Evolutionary conservation across 1,139 yeast genomes (phyloP).

Genomic region (Kodamaea sp.): DNA sequence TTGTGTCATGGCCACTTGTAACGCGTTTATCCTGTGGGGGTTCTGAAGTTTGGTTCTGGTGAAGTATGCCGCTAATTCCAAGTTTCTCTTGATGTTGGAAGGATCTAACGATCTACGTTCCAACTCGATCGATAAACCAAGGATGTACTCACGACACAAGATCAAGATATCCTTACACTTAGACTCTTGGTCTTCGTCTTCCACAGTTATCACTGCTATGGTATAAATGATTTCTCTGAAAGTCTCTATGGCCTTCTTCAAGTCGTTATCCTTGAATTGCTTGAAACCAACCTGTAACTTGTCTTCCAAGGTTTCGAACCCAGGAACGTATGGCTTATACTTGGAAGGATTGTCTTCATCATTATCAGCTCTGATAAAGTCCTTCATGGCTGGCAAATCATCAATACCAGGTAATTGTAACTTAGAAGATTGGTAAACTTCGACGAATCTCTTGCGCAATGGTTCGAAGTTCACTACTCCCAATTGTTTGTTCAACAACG

Average conservation of each 20-base stretch:
- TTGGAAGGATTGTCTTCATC: conserved; percentile 58
- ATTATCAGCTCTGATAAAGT: conserved; percentile 64
- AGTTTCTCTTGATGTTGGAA: conserved; percentile 73
- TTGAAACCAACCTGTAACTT: conserved; percentile 76
- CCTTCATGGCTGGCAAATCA: conserved; percentile 65
- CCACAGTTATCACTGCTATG: conserved; percentile 70
- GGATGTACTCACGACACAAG: conserved; percentile 84
- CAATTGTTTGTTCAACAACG: conserved; percentile 82
- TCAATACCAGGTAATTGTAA: conserved; percentile 74
- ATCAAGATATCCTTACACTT: conserved; percentile 72
- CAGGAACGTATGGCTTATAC: conserved; percentile 72
- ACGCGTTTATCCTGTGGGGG: conserved; percentile 82
- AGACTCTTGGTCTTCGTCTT: conserved; percentile 70
- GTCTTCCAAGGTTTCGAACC: conserved; percentile 66
- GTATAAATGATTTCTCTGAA: conserved; percentile 83
- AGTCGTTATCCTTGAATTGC: conserved; percentile 77
- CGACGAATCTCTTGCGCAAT: conserved; percentile 75
- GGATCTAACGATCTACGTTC: conserved; percentile 79
- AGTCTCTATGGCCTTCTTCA: conserved; percentile 73
- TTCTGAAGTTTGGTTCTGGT: conserved; percentile 81
- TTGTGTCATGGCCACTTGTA: conserved; percentile 94
- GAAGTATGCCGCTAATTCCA: conserved; percentile 95
- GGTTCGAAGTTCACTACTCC: conserved; percentile 90
- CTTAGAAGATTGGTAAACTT: conserved; percentile 79
- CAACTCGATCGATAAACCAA: conserved; percentile 89